phyloP scores from a whole-genome alignment of 495 filamentous ascomycete genomes.

The Talaromyces nanjingensis region DNA sequence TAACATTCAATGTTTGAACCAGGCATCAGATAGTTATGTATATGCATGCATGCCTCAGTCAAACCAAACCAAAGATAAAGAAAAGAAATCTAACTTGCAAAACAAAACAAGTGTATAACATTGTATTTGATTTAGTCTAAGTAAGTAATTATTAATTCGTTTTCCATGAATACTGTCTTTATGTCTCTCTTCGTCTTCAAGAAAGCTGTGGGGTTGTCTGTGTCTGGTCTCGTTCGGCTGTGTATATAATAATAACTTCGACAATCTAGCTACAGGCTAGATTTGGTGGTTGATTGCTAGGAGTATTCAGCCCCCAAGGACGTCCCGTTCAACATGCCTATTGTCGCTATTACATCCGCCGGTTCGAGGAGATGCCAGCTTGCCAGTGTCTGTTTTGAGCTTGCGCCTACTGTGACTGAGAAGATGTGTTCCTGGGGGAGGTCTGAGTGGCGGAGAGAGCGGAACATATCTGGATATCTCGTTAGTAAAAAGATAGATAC shows the following conservation, averaged over 20 bases:
- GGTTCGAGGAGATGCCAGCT: slow-evolving; percentile 84
- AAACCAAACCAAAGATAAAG: not conserved
- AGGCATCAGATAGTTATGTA: not conserved
- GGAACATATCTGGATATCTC: slow-evolving; percentile 47
- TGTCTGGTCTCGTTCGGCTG: not conserved
- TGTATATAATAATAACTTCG: not conserved
- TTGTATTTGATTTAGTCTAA: not conserved
- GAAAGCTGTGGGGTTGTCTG: not conserved
- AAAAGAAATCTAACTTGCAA: not conserved
- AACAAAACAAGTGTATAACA: not conserved
- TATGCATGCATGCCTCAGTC: not conserved
- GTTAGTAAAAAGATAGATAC: slow-evolving; percentile 3
- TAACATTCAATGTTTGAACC: too few relatives aligned
- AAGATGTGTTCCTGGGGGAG: slow-evolving; percentile 62
- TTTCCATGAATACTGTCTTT: not conserved
- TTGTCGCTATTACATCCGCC: slow-evolving; percentile 72
- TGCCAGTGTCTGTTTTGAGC: slow-evolving; percentile 78
- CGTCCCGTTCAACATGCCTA: slow-evolving; percentile 57
- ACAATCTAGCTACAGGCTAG: not conserved
- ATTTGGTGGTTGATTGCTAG: not conserved
- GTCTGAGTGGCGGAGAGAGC: slow-evolving; percentile 52
- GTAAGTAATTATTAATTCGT: not conserved
- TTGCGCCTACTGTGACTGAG: slow-evolving; percentile 80
- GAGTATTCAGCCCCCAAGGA: slow-evolving; percentile 8
- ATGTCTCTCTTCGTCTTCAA: not conserved